A percentile compares a stretch with the other conserved stretches of the same genome.
phyloP scores from a whole-genome alignment of 1,284 basidiomycete species.

The Cystobasidiaceae sp. region DNA sequence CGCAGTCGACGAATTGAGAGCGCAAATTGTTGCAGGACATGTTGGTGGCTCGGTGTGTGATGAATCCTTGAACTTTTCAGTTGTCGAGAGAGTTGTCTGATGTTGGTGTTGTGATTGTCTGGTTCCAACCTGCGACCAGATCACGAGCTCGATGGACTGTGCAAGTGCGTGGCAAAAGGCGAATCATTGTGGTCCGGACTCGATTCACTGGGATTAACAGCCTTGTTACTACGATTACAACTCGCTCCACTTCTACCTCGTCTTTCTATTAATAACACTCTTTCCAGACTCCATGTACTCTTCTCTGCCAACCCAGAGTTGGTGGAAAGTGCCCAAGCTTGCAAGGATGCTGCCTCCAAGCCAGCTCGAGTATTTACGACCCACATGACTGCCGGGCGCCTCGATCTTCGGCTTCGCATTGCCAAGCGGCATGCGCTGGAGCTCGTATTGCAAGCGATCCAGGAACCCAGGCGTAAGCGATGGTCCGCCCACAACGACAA shows the following conservation, averaged over 20 bases:
- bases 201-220: too few species aligned
- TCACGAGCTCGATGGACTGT: too few species aligned
- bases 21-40: constrained; percentile 75
- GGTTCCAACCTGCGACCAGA: too few species aligned
- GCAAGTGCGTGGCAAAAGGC: too few species aligned
- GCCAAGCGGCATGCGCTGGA: constrained; percentile 72
- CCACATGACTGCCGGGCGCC: constrained; percentile 77
- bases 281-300: constrained; percentile 42
- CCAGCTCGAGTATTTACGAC: constrained; percentile 85
- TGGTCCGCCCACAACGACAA: constrained; percentile 90
- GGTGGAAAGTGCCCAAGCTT: constrained; percentile 91
- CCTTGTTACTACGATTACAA: neutral
- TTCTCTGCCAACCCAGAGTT: constrained; percentile 49
- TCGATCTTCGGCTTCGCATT: constrained; percentile 68
- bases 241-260: neutral
- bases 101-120: too few species aligned
- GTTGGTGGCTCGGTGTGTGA: constrained; percentile 12
- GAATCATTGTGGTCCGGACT: too few species aligned
- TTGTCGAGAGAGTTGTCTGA: too few species aligned
- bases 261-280: constrained; percentile 28
- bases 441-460: constrained; percentile 76
- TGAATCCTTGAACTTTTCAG: too few species aligned
- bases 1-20: constrained; percentile 67
- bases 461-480: constrained; percentile 78
- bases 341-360: constrained; percentile 88